A percentile compares a stretch with the other conserved stretches of the same genome.
These are phyloP conservation scores for Micractinium conductrix DNA, from an alignment of 139 green algal genomes.

Conservation along the genomic window DNA sequence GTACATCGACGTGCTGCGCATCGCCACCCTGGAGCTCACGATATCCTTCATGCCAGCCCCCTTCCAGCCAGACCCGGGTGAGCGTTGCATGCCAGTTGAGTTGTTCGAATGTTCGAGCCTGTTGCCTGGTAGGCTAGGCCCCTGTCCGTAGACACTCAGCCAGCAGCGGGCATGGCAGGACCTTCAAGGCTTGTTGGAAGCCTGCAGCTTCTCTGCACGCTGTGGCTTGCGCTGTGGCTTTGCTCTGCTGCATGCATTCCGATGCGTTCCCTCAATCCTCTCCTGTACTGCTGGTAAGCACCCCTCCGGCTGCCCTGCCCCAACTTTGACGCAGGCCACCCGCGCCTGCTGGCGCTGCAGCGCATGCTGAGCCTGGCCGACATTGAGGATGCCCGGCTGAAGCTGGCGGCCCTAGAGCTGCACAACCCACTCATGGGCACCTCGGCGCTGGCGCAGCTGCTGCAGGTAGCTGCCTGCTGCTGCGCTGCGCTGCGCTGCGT, in stretches of 20 bases:
- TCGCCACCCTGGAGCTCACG: conserved; percentile 62
- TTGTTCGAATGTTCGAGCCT: no score
- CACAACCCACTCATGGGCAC: conserved; percentile 67
- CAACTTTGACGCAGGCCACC: background rate
- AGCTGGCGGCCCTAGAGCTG: conserved; percentile 61
- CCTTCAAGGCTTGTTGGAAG: background rate
- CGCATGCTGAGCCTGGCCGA: conserved; percentile 71
- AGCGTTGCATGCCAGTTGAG: no score
- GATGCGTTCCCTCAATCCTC: no score
- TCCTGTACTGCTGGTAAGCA: no score
- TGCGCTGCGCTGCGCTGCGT: background rate
- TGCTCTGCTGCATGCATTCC: background rate
- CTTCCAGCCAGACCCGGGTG: background rate
- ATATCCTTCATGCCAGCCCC: conserved; percentile 68
- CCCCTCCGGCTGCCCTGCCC: no score
- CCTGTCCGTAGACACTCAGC: no score
- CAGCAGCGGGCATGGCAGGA: no score
- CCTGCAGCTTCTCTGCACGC: background rate
- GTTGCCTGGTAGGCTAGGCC: no score
- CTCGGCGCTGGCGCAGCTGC: conserved; percentile 64
- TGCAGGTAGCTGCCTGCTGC: conserved; percentile 8
- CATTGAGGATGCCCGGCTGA: conserved; percentile 78
- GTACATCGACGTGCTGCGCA: conserved; percentile 64
- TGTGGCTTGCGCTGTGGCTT: background rate
- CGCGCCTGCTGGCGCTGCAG: conserved; percentile 38